Base-by-base conservation (phyloP, 2,329 filamentous ascomycete species). In the Ceratocystis colombiana region DNA sequence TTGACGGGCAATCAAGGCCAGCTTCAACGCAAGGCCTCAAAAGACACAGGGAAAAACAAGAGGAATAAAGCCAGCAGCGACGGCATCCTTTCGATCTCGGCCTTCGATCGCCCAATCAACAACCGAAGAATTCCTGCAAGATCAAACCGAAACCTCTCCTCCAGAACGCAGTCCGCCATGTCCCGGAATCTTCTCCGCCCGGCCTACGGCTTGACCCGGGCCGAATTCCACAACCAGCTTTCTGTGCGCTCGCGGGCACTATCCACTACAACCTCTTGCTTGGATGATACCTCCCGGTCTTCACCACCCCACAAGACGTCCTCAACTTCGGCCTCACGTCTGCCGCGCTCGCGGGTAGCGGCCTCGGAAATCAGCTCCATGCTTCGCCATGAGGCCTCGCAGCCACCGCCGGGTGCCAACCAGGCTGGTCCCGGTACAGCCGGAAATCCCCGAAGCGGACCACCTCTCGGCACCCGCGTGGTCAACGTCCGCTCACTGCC, bases 401-500 rank as follows among this genome's bases (percentile, higher is more conserved):
- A 41, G 25, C 37, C 62, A 44, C 61, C 59, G 69, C 41, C 22
- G 45, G 59, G 37, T 50, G 33, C 5, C 22, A n/a, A 12, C n/a
- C 46, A n/a, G 5, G 22, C 20, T 50, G 46, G 46, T 12, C 4
- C 46, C 10, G 10, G 10, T 37, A 12, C 33, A 1, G 3, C 33
- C 3, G 10, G 33, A 3, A 37, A 12, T 3, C 33, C 10, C 33
- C 33, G 8, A 1, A 8, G 8, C 46, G 46, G n/a, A 7, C 46
- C 46, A 12, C 41, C 61, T 48, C 45, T 69, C 1, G 67, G 64
- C 5, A 61, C 69, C 33, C 76, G 74, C 67, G 71, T 79, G 17
- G 72, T 80, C 61, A 76, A 77, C 66, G 70, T 79, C 65, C 73
- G 72, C 66, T 77, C 71, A 66, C 71, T 79, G 12, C 76, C 75